Conservation (phyloP, 805 yeast genomes). For the Maudiozyma barnettii region DNA sequence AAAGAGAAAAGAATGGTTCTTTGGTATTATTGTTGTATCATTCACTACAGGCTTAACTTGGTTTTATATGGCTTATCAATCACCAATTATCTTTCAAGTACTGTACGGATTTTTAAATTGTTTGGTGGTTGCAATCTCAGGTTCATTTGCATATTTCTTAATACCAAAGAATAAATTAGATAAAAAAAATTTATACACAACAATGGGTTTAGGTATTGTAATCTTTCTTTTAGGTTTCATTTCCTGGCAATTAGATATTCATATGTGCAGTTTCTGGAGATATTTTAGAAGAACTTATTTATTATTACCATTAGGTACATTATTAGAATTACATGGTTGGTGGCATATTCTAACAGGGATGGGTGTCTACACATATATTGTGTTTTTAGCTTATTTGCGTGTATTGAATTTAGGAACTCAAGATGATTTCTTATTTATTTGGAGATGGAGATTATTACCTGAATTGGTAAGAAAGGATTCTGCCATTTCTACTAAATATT, state of each 20-base stretch:
- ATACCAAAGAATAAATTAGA: slow-evolving; percentile 33
- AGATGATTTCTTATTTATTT: slow-evolving; percentile 44
- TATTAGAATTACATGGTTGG: slow-evolving; percentile 94
- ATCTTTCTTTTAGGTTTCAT: slow-evolving; percentile 67
- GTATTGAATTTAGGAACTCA: slow-evolving; percentile 53
- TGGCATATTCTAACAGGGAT: slow-evolving; percentile 87
- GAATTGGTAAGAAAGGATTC: slow-evolving; percentile 31
- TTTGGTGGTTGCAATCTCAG: slow-evolving; percentile 56
- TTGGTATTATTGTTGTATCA: slow-evolving; percentile 39
- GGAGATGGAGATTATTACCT: slow-evolving; percentile 53
- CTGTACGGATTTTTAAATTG: slow-evolving; percentile 74
- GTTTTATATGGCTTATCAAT: slow-evolving; percentile 59
- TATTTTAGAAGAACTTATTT: slow-evolving; percentile 56
- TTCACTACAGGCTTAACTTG: slow-evolving; percentile 58
- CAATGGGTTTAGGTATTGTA: slow-evolving; percentile 50
- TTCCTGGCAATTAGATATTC: slow-evolving; percentile 84
- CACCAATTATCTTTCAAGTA: slow-evolving; percentile 84
- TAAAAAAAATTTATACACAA: slow-evolving; percentile 39
- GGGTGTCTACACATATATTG: slow-evolving; percentile 80
- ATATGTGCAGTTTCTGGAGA: slow-evolving; percentile 56
- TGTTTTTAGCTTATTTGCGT: slow-evolving; percentile 68
- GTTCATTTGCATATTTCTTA: slow-evolving; percentile 34
- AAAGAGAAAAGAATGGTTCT: slow-evolving; percentile 18
- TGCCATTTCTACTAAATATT: slow-evolving; percentile 19
- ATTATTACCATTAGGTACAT: slow-evolving; percentile 66